Evolutionary conservation across 139 green algal genomes (phyloP).

Genomic region (Klebsormidium nitens): DNA sequence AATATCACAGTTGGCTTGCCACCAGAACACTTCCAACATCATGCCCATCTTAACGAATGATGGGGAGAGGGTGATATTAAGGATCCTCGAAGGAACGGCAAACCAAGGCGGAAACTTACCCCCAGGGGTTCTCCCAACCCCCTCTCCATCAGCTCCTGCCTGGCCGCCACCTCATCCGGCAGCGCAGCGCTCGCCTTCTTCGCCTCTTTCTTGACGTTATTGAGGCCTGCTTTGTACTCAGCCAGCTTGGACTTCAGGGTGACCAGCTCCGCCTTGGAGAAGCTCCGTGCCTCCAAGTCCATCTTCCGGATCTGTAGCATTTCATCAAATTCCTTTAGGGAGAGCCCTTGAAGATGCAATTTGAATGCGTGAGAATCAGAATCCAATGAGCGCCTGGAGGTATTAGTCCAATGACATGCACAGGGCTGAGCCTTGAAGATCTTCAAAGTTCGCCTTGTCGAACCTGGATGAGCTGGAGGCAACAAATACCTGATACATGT

Average conservation of each 20-base stretch:
- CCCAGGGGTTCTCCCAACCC: conserved; percentile 66
- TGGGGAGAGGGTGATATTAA: no score
- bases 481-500: neutral
- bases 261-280: conserved; percentile 56
- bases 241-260: conserved; percentile 68
- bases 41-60: no score
- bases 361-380: neutral
- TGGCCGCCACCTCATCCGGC: conserved; percentile 10
- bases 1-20: no score
- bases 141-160: conserved; percentile 73
- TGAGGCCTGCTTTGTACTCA: conserved; percentile 84
- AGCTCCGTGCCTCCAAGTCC: conserved; percentile 88
- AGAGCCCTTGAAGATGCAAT: neutral
- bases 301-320: conserved; percentile 88
- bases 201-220: conserved; percentile 51
- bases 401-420: neutral
- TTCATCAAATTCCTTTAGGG: no score
- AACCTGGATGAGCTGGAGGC: neutral
- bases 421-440: neutral
- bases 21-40: no score
- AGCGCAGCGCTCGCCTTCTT: conserved; percentile 45
- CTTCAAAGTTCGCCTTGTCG: neutral
- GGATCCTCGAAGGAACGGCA: no score
- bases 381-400: neutral
- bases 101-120: conserved; percentile 15